Conservation (phyloP, 345 rosid genomes). For the Eucalyptus camaldulensis region DNA sequence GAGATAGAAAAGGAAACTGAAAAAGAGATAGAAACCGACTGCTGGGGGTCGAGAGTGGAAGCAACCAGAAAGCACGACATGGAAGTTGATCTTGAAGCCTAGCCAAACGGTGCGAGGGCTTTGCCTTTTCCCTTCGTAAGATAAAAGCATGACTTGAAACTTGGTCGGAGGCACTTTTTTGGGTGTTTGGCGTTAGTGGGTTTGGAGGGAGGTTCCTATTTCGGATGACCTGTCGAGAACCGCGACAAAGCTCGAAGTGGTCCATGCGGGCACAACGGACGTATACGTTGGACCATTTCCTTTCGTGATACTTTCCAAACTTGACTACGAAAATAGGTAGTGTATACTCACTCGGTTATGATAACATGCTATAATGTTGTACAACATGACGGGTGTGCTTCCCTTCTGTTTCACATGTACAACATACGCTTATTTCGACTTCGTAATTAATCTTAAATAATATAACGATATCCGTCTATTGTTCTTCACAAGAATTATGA, state of each 20-base stretch:
- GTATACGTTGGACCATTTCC: not conserved
- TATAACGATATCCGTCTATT: fast-evolving
- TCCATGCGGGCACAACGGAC: not conserved
- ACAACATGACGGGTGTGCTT: not conserved
- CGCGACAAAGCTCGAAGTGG: not conserved
- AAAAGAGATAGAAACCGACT: not conserved
- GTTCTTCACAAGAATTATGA: not conserved
- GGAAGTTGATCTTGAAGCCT: not conserved
- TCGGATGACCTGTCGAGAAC: not conserved
- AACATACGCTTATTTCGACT: not conserved
- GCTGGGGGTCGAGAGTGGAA: not conserved
- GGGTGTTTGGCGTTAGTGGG: not conserved
- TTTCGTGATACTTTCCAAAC: not conserved
- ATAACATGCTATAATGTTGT: not conserved
- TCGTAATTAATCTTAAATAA: not conserved
- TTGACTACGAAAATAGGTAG: not conserved
- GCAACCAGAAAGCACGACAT: not conserved
- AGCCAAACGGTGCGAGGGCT: not conserved
- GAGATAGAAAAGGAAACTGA: not conserved
- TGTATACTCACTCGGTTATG: not conserved
- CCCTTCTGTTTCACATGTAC: not conserved
- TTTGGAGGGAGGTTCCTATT: not conserved
- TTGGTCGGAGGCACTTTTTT: not conserved
- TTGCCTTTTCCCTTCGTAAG: not conserved
- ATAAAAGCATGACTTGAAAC: not conserved